Conservation (phyloP, 495 filamentous ascomycete genomes). For the Lepidopterella palustris region DNA sequence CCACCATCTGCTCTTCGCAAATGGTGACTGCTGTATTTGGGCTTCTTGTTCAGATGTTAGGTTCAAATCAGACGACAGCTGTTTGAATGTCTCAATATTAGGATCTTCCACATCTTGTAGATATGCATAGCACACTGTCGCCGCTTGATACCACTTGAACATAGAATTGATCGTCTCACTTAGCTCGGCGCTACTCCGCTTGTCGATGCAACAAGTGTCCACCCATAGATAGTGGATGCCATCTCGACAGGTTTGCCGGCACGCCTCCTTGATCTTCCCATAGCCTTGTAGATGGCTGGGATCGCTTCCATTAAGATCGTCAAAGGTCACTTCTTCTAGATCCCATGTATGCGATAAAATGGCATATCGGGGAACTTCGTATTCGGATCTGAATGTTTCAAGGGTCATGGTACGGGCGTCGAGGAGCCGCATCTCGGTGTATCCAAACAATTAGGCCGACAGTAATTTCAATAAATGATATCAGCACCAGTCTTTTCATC, state of each 20-base stretch:
- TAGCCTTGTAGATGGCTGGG: neutral
- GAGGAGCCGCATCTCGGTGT: neutral
- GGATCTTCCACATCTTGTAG: neutral
- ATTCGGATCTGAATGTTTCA: neutral
- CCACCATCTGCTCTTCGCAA: slow-evolving; percentile 3
- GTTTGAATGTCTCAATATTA: neutral
- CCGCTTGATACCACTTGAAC: slow-evolving; percentile 2
- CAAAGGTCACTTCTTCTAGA: slow-evolving; percentile 3
- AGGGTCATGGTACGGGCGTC: neutral
- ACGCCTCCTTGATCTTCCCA: neutral
- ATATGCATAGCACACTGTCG: neutral
- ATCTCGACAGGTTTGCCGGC: neutral
- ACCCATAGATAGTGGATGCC: slow-evolving; percentile 3
- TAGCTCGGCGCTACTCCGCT: slow-evolving; percentile 11
- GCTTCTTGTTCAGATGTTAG: neutral
- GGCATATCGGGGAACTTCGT: slow-evolving; percentile 3
- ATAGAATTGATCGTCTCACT: slow-evolving; percentile 6
- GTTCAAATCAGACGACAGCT: neutral
- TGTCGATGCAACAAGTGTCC: slow-evolving; percentile 24
- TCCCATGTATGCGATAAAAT: slow-evolving; percentile 8
- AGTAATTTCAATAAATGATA: neutral
- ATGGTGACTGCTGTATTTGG: neutral
- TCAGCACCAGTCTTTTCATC: too few species aligned
- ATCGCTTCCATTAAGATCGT: neutral
- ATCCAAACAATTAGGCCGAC: neutral